Evolutionary conservation across 2,329 filamentous ascomycete species (phyloP), one percentile per base, ranked within the genome.

Genomic region (Dactylellina parvicollis): DNA sequence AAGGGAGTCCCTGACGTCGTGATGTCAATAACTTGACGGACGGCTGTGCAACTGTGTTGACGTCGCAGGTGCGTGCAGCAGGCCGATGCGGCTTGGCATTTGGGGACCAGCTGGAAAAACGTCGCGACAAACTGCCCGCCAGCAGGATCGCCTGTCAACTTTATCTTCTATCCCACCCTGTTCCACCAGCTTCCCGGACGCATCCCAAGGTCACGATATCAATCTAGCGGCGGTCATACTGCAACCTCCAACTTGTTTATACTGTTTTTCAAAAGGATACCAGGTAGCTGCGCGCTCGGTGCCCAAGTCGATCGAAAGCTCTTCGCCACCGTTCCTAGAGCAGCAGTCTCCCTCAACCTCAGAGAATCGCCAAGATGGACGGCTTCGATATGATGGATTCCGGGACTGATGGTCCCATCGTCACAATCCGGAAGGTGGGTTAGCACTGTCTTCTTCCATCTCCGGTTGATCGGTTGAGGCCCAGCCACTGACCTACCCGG

Each of bases 381-480:
- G 69, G 69, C 38, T 74, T 67, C 26, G 70, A 74, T 40, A 69
- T 67, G 64, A 74, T 74, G 44, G 70, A 74, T 47, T 67, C 64
- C 16, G 70, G 60, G 42, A 65, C 59, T 7, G 70, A 69, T 18
- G 70, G 70, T 18, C 70, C 70, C 49, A 60, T 54, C 34, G 60
- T 74, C 55, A 74, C 70, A 50, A 74, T 74, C 34, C 70, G 70
- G 9, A 67, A 74, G 62, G 66, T 71, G 32, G 55, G 20, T 57
- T 22, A 10, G 5, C 4, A 18, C 38, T 12, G 14, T 42, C 32
- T 34, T 20, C 18, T 7, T 16, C 24, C 22, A 10, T 14, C 55
- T 54, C 36, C 44, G 72, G n/a, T 42, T 28, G 28, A 57, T 50
- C 26, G 38, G 34, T 38, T 38, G 34, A 14, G 16, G 12, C 34